Conservation (phyloP, 306 rosid species). For the Dalbergia cultrata region DNA sequence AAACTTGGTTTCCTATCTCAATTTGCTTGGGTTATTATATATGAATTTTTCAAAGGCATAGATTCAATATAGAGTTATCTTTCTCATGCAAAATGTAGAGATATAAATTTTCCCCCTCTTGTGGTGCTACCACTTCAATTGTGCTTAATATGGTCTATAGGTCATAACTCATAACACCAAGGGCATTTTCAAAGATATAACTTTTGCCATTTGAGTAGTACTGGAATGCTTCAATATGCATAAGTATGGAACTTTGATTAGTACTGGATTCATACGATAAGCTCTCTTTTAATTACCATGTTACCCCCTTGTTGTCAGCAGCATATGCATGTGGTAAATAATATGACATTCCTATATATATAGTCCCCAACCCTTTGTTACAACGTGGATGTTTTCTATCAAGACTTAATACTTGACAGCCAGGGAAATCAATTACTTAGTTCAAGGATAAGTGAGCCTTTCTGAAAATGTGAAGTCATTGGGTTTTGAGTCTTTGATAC, state of each 20-base stretch:
- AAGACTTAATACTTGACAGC: constrained; percentile 58
- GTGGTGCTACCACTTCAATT: background rate
- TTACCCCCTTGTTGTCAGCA: background rate
- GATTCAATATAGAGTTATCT: background rate
- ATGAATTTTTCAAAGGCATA: background rate
- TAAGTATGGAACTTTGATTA: background rate
- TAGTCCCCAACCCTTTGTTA: constrained; percentile 52
- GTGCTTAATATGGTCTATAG: background rate
- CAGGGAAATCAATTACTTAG: constrained; percentile 52
- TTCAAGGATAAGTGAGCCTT: constrained; percentile 52
- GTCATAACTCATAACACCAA: background rate
- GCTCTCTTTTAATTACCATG: background rate
- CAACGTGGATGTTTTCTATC: constrained; percentile 56
- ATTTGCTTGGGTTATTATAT: background rate
- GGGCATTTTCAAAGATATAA: background rate
- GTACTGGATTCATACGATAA: background rate
- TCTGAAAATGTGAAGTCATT: constrained; percentile 6
- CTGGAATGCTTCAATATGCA: background rate
- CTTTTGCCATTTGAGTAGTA: background rate
- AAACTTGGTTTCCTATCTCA: background rate
- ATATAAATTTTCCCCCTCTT: background rate
- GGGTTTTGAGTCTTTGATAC: constrained; percentile 22
- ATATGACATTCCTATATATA: background rate
- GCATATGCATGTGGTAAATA: background rate
- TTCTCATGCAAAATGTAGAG: background rate